Percentiles rank a stretch among this genome's conserved stretches.
phyloP scores from a whole-genome alignment of 495 filamentous ascomycete genomes.

The Aspergillus incahuasiensis region DNA sequence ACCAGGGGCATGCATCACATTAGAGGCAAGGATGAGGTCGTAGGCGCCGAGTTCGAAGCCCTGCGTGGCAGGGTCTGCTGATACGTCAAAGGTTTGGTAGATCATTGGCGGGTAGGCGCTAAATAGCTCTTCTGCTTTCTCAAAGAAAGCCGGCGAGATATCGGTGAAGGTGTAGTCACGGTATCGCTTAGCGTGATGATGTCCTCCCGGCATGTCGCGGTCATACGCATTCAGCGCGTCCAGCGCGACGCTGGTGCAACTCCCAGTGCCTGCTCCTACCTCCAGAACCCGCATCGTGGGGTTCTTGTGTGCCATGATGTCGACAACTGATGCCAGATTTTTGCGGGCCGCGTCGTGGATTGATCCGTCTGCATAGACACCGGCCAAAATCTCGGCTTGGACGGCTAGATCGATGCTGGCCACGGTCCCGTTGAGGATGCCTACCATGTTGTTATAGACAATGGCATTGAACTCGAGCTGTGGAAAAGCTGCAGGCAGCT shows the following conservation, averaged over 20 bases:
- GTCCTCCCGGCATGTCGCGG: neutral
- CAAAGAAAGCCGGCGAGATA: neutral
- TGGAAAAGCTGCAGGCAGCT: neutral
- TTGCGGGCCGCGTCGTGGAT: neutral
- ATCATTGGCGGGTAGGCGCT: neutral
- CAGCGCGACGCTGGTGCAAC: neutral
- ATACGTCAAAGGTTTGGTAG: neutral
- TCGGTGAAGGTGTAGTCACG: neutral
- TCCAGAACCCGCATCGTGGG: slow-evolving; percentile 1
- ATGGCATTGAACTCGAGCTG: neutral
- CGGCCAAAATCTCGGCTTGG: neutral
- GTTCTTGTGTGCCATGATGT: neutral
- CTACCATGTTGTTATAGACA: neutral
- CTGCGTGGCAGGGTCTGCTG: neutral
- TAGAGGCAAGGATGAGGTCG: neutral
- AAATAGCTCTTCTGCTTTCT: neutral
- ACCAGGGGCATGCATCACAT: neutral
- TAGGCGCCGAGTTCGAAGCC: neutral
- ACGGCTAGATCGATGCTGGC: neutral
- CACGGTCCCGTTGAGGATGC: neutral
- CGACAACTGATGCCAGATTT: neutral
- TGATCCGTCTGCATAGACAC: neutral
- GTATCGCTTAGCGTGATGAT: neutral
- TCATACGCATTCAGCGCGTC: neutral
- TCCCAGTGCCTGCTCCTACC: slow-evolving; percentile 16